Conservation (phyloP, 768 basidiomycete species). For the Imleria badia region DNA sequence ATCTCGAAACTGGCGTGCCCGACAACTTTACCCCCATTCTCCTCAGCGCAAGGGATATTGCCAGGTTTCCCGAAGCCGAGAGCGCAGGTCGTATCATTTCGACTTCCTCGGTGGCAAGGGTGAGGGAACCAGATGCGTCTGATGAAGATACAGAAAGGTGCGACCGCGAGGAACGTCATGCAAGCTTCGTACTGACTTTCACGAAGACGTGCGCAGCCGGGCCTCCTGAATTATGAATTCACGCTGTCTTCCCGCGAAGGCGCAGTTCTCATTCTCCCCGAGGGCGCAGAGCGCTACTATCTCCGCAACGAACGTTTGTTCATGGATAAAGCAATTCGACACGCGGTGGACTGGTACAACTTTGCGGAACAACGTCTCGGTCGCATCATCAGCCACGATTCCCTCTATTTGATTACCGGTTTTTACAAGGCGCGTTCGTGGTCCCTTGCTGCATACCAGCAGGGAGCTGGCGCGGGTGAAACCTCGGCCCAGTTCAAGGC, state of each 20-base stretch:
- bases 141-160: constrained; percentile 4
- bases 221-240: constrained; percentile 12
- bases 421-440: constrained; percentile 19
- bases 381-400: constrained; percentile 19
- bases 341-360: constrained; percentile 30
- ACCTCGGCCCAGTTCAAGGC: constrained; percentile 14
- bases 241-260: constrained; percentile 24
- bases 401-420: constrained; percentile 25
- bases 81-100: constrained; percentile 11
- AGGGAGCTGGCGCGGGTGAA: not conserved
- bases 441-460: constrained; percentile 26
- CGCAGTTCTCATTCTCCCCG: constrained; percentile 33
- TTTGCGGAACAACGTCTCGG: constrained; percentile 23
- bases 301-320: constrained; percentile 24
- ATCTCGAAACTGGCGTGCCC: constrained; percentile 20
- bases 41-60: constrained; percentile 9
- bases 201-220: not conserved
- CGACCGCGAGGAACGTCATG: not conserved
- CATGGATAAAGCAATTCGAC: constrained; percentile 16
- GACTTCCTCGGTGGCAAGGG: constrained; percentile 8
- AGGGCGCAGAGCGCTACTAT: constrained; percentile 26
- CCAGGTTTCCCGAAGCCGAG: constrained; percentile 9
- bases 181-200: not conserved
- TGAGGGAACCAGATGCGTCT: not conserved
- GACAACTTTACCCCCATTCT: constrained; percentile 24